Percentiles rank a stretch among this genome's conserved stretches.
phyloP scores from a whole-genome alignment of 345 rosid species.

The Pistacia atlantica region DNA sequence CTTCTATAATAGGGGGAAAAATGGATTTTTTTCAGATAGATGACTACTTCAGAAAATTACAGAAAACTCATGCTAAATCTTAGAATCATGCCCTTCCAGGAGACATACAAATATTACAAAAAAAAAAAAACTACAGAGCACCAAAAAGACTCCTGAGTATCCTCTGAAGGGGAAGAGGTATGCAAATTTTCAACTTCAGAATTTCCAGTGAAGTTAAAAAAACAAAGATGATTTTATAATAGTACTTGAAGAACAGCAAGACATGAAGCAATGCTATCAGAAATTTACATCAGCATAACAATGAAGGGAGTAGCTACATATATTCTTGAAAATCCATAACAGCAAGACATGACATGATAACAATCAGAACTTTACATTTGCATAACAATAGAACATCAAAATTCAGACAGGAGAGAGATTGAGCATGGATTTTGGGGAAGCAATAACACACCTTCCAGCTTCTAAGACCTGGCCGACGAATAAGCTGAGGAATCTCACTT shows the following conservation, averaged over 20 bases:
- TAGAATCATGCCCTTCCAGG: background rate
- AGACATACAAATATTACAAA: background rate
- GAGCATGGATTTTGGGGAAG: conserved; percentile 3
- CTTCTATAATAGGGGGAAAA: background rate
- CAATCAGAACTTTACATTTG: conserved; percentile 1
- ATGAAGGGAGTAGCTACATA: background rate
- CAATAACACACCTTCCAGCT: conserved; percentile 79
- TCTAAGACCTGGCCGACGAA: conserved; percentile 77
- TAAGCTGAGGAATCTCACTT: conserved; percentile 75
- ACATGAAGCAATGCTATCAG: background rate
- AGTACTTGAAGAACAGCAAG: background rate
- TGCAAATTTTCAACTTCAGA: background rate
- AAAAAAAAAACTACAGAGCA: background rate
- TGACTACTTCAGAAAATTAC: background rate
- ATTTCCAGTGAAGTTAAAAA: background rate
- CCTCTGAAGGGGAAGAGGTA: background rate
- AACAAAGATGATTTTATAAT: background rate
- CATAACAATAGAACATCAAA: background rate
- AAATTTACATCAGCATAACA: too few relatives aligned
- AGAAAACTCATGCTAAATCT: background rate
- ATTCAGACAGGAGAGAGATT: background rate
- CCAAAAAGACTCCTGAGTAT: background rate
- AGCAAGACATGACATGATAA: conserved; percentile 1
- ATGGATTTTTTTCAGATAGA: background rate
- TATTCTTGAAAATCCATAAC: background rate